Evolutionary conservation across 345 rosid species (phyloP).

Genomic region (Schrenkiella parvula): DNA sequence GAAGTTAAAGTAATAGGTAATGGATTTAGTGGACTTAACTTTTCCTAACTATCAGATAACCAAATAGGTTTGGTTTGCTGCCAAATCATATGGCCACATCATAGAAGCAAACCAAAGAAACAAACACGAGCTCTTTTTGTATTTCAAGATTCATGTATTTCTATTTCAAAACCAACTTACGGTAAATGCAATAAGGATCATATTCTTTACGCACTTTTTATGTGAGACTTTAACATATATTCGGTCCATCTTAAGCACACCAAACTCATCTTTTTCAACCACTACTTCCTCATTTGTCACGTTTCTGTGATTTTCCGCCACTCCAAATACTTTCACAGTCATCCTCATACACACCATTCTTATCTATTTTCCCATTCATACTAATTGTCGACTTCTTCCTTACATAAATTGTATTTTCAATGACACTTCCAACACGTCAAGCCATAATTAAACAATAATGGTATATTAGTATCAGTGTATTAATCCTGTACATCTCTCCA

Average conservation of each 20-base stretch:
- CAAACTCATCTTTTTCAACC: neutral
- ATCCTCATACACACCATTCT: slow-evolving; percentile 11
- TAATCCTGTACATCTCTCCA: neutral
- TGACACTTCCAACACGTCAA: slow-evolving; percentile 20
- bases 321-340: neutral
- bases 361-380: slow-evolving; percentile 2
- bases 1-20: neutral
- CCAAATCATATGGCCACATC: neutral
- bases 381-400: slow-evolving; percentile 16
- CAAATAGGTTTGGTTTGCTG: neutral
- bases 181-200: neutral
- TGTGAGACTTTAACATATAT: neutral
- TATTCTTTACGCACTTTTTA: neutral
- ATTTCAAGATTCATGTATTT: neutral
- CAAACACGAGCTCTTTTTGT: neutral
- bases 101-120: neutral
- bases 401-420: neutral
- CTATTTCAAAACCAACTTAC: neutral
- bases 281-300: neutral
- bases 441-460: slow-evolving; percentile 11
- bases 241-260: neutral
- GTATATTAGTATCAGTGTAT: neutral
- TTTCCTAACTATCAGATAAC: neutral
- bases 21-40: neutral
- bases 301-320: neutral